These are phyloP conservation scores for Alopecurus myosuroides DNA, from an alignment of 176 grass and related monocot species.

Conservation along the genomic window DNA sequence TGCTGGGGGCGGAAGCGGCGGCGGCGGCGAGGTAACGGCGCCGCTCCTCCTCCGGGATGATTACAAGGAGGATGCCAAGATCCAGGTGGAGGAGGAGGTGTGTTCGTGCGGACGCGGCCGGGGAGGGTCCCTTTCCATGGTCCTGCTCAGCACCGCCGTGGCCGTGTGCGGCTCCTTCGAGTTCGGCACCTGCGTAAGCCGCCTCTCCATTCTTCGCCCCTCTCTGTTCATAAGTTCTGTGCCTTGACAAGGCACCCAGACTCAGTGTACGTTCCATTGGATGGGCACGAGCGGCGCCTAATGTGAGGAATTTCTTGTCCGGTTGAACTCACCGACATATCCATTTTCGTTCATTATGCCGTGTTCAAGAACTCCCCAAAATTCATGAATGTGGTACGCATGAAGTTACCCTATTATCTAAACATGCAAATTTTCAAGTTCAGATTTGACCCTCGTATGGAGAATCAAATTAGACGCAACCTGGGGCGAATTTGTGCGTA, in stretches of 20 bases:
- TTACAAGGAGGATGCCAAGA: constrained; percentile 3
- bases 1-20: neutral
- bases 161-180: constrained; percentile 76
- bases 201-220: no score
- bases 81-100: neutral
- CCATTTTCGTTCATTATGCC: neutral
- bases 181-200: constrained; percentile 74
- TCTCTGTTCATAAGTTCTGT: neutral
- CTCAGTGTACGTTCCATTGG: neutral
- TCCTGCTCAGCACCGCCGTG: constrained; percentile 58
- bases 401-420: neutral
- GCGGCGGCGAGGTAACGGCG: neutral
- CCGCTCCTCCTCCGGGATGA: constrained; percentile 23
- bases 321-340: neutral
- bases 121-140: constrained; percentile 32
- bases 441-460: neutral
- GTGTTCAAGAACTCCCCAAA: neutral
- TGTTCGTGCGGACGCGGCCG: neutral
- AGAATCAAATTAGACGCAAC: neutral
- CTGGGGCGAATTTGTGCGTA: neutral
- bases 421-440: neutral
- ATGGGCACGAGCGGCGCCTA: neutral
- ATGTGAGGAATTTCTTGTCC: neutral
- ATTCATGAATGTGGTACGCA: neutral
- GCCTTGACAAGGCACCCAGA: neutral